Evolutionary conservation across 441 rosid genomes (phyloP).

Genomic region (Populus tomentosa): DNA sequence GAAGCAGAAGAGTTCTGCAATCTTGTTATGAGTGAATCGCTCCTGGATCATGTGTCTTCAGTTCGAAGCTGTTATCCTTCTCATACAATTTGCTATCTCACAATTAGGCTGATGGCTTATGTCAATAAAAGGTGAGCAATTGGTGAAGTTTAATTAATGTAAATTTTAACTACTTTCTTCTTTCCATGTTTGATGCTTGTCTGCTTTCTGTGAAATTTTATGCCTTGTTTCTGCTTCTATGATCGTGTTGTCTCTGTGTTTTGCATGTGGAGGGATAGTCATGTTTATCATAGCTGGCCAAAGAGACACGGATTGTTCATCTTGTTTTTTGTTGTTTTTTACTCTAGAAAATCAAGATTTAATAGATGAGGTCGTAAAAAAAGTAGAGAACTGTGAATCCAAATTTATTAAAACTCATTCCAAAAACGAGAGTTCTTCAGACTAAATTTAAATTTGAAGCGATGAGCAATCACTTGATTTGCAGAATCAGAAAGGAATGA

Average conservation of each 20-base stretch:
- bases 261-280: too few relatives aligned
- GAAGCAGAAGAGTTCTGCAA: constrained; percentile 94
- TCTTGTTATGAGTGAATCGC: constrained; percentile 48
- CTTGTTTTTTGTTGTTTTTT: too few relatives aligned
- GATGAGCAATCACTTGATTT: too few relatives aligned
- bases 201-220: neutral
- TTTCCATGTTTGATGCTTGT: neutral
- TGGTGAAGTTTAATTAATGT: neutral
- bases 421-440: too few relatives aligned
- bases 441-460: too few relatives aligned
- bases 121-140: constrained; percentile 64
- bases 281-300: too few relatives aligned
- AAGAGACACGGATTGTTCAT: too few relatives aligned
- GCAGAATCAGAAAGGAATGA: too few relatives aligned
- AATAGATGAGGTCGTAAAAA: too few relatives aligned
- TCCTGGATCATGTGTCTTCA: constrained; percentile 57
- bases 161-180: neutral
- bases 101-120: constrained; percentile 78
- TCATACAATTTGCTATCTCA: constrained; percentile 78
- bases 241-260: neutral
- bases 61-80: constrained; percentile 66
- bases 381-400: too few relatives aligned
- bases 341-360: too few relatives aligned
- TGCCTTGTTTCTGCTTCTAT: neutral
- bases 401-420: too few relatives aligned